These are phyloP conservation scores for Lachancea fermentati DNA, from an alignment of 805 yeast genomes.

Conservation along the genomic window DNA sequence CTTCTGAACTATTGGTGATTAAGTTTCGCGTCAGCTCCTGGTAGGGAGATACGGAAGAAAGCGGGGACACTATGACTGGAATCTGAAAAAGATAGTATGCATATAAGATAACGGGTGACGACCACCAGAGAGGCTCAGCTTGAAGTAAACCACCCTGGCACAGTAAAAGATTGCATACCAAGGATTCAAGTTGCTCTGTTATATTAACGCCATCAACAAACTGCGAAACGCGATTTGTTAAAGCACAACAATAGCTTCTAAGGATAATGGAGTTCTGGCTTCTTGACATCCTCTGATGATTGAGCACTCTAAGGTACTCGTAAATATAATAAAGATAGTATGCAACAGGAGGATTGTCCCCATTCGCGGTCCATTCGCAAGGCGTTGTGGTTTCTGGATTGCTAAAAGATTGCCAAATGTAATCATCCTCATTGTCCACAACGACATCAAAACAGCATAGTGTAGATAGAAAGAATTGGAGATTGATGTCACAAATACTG, in stretches of 20 bases:
- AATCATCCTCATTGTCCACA: constrained; percentile 21
- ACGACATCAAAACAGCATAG: constrained; percentile 32
- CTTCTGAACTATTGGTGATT: constrained; percentile 1
- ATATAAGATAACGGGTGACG: constrained; percentile 20
- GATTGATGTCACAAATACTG: constrained; percentile 20
- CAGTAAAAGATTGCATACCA: constrained; percentile 25
- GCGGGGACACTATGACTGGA: constrained; percentile 26
- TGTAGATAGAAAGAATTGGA: constrained; percentile 31
- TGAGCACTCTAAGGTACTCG: constrained; percentile 18
- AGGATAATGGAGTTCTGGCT: constrained; percentile 19
- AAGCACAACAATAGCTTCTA: constrained; percentile 22
- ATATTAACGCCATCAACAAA: constrained; percentile 17
- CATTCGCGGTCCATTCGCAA: constrained; percentile 27
- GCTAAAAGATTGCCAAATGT: constrained; percentile 26
- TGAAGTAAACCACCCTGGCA: constrained; percentile 29
- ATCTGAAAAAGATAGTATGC: constrained; percentile 28
- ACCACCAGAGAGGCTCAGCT: constrained; percentile 27
- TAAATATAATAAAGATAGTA: constrained; percentile 36
- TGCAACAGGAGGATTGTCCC: constrained; percentile 37
- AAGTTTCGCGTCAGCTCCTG: constrained; percentile 1
- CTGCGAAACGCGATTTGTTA: constrained; percentile 26
- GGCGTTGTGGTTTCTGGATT: constrained; percentile 15
- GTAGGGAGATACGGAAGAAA: constrained; percentile 24
- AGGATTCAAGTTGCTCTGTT: constrained; percentile 26
- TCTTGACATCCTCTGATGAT: constrained; percentile 12